Evolutionary conservation across 371 early-diverging fungal species (phyloP), one percentile per base, ranked within the genome.

Genomic region (Coemansia sp.): DNA sequence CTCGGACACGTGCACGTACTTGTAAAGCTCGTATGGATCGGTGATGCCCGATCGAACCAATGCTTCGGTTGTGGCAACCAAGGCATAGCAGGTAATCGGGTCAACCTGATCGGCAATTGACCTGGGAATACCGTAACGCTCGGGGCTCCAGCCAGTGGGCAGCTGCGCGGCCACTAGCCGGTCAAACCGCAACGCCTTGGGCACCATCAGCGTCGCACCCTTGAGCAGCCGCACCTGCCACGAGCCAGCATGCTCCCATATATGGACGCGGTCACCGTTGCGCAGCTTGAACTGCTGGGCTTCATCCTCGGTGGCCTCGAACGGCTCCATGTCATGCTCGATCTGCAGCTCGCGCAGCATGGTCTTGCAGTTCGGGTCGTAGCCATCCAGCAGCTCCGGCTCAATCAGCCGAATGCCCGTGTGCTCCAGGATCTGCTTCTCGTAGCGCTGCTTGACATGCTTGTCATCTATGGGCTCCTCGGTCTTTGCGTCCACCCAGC

Each of bases 1-100:
- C 76, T 97, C 95, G 55, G 91, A 88, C 42, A 97, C 94, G 77
- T 97, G 97, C 61, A 96, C 92, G 66, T 96, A 97, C 77, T 92
- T 84, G 86, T 92, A 97, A 82, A 96, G 91, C 81, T 97, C 97
- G 81, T 97, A 97, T 39, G 97, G 96, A 72, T 97, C 97, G 36
- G 97, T 94, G 61, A 97, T 89, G 81, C 97, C 97, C 57, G 92
- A 88, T 14, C 93, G 84, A 35, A 94, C 82, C 64, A 97, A 83
- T 26, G 97, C 95, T 80, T 97, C 97, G 16, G 92, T 94, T 42
- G 97, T 97, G 36, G 96, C 89, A 39, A 97, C 90, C 57, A 97
- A 82, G 67, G 88, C 89, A 81, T 89, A 97, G 56, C 96, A 84
- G 4, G 97, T 91, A 58, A 95, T 86, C 30, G 84, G 88, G 69